phyloP scores from a whole-genome alignment of 2,329 filamentous ascomycete species.

The Alternaria triticina region DNA sequence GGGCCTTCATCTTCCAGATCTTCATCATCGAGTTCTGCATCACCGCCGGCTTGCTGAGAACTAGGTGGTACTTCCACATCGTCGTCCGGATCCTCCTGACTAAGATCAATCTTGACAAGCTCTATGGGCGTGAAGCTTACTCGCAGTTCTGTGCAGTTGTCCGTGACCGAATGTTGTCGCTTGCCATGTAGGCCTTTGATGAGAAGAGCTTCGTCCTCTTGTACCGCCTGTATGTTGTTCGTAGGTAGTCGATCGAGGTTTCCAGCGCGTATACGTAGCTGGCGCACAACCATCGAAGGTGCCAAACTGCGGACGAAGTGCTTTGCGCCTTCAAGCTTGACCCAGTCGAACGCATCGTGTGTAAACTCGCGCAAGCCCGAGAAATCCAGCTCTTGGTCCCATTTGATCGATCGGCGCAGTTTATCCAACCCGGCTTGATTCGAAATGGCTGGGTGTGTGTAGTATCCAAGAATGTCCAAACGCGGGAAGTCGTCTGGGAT shows the following conservation, averaged over 20 bases:
- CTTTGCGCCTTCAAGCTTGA: slow-evolving; percentile 74
- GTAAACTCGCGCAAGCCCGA: slow-evolving; percentile 74
- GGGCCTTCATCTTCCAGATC: slow-evolving; percentile 47
- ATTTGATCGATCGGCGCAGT: slow-evolving; percentile 62
- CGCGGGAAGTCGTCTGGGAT: slow-evolving; percentile 86
- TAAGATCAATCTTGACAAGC: slow-evolving; percentile 78
- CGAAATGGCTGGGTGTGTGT: slow-evolving; percentile 86
- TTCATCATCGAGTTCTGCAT: slow-evolving; percentile 44
- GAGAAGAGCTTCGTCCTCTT: slow-evolving; percentile 59
- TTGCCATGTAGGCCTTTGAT: slow-evolving; percentile 72
- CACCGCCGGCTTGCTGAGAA: slow-evolving; percentile 25
- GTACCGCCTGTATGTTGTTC: slow-evolving; percentile 46
- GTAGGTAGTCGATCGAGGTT: slow-evolving; percentile 22
- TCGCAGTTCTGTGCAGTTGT: slow-evolving; percentile 77
- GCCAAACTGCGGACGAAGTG: slow-evolving; percentile 85
- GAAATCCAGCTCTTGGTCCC: slow-evolving; percentile 70
- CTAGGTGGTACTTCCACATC: slow-evolving; percentile 54
- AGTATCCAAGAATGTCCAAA: slow-evolving; percentile 79
- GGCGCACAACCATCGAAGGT: slow-evolving; percentile 73
- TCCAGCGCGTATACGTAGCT: slow-evolving; percentile 52
- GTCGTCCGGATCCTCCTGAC: slow-evolving; percentile 74
- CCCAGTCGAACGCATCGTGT: slow-evolving; percentile 85
- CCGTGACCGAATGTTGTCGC: slow-evolving; percentile 75
- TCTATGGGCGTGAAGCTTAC: slow-evolving; percentile 77
- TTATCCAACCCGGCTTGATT: slow-evolving; percentile 61